Evolutionary conservation across 164 flowering plant species (phyloP).

Genomic region (Annona squamosa): DNA sequence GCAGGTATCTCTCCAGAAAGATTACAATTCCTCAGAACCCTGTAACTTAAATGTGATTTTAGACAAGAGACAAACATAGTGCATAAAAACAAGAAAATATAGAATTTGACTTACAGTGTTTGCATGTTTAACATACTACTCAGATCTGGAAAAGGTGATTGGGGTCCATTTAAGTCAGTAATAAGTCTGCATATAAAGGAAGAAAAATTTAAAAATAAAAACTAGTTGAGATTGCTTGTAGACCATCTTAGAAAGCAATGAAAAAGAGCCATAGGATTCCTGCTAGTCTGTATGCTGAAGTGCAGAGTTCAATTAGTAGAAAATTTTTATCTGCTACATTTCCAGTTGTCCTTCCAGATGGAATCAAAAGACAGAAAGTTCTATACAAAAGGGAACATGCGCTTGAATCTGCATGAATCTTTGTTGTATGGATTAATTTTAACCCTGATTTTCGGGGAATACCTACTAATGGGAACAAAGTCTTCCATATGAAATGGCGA

Average conservation of each 20-base stretch:
- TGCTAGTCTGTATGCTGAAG: too few relatives aligned
- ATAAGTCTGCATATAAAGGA: constrained; percentile 43
- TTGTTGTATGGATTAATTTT: not conserved
- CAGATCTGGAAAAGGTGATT: constrained; percentile 37
- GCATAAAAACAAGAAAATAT: not conserved
- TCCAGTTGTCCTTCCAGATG: too few relatives aligned
- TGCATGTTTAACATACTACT: constrained; percentile 25
- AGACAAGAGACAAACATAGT: too few relatives aligned
- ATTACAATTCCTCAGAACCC: constrained; percentile 53
- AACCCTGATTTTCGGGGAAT: not conserved
- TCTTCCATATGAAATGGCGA: not conserved
- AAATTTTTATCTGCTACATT: too few relatives aligned
- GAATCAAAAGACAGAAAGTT: too few relatives aligned
- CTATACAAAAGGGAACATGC: not conserved
- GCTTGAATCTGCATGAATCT: not conserved
- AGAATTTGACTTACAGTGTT: constrained; percentile 38
- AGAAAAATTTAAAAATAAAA: too few relatives aligned
- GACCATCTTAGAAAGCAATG: too few relatives aligned
- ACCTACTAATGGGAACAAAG: not conserved
- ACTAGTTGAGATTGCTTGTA: too few relatives aligned
- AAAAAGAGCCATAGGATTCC: too few relatives aligned
- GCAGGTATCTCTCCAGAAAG: constrained; percentile 46
- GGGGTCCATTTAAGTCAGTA: constrained; percentile 44
- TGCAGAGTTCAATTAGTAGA: too few relatives aligned
- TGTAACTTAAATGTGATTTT: constrained; percentile 5